phyloP scores from a whole-genome alignment of 2,329 filamentous ascomycete genomes.

The Beauveria sp. region DNA sequence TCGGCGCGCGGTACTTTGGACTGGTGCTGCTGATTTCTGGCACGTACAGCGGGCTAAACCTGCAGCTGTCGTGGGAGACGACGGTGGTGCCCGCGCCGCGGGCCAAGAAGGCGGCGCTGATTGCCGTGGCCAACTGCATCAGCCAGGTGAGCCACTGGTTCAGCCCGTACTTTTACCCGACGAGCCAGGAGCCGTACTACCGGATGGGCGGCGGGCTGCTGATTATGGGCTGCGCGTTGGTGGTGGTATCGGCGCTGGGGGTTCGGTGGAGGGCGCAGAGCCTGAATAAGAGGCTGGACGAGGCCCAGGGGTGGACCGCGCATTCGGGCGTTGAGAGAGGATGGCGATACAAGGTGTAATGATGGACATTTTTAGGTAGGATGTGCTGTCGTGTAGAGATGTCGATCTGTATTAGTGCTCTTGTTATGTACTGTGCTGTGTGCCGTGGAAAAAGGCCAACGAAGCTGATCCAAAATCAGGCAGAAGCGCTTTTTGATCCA shows the following conservation, averaged over 20 bases:
- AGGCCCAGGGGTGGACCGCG: constrained; percentile 18
- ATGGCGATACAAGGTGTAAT: not conserved
- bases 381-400: too few relatives aligned
- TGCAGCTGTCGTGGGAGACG: too few relatives aligned
- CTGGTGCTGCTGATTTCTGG: too few relatives aligned
- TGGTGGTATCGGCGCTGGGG: constrained; percentile 14
- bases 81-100: too few relatives aligned
- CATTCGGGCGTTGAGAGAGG: constrained; percentile 14
- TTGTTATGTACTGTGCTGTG: too few relatives aligned
- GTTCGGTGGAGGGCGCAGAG: constrained; percentile 16
- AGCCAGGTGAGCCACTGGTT: constrained; percentile 31
- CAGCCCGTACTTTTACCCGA: constrained; percentile 29
- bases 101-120: too few relatives aligned
- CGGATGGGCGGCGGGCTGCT: constrained; percentile 19
- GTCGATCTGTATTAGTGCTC: too few relatives aligned
- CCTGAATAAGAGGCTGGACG: constrained; percentile 20
- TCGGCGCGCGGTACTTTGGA: too few relatives aligned
- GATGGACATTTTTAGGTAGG: fast-evolving
- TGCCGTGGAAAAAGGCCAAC: too few relatives aligned
- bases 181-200: constrained; percentile 20
- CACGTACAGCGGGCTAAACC: too few relatives aligned
- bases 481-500: too few relatives aligned
- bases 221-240: constrained; percentile 15
- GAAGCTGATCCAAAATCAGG: too few relatives aligned
- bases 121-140: constrained; percentile 22